Percentiles rank a stretch among this genome's conserved stretches.
Conservation (phyloP, 2,329 filamentous ascomycete genomes). For the Cercospora sp. region DNA sequence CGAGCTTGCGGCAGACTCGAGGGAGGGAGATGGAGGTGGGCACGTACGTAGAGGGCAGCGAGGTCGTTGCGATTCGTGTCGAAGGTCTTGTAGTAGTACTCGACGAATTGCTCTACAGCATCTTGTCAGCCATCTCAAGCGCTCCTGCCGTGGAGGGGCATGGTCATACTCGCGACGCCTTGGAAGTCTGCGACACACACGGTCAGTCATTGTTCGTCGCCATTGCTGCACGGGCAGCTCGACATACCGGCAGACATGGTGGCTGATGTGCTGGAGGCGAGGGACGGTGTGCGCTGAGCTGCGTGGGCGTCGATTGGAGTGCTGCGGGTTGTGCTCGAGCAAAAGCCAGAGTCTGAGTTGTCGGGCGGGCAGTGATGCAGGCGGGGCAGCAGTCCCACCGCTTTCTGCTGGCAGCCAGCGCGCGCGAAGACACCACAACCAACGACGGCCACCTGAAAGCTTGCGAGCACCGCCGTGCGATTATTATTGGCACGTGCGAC, state of each 20-base stretch:
- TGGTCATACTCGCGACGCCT: constrained; percentile 35
- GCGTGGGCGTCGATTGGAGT: background rate
- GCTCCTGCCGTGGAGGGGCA: background rate
- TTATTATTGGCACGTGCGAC: background rate
- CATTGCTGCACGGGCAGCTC: background rate
- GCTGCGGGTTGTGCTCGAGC: background rate
- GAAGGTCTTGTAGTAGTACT: constrained; percentile 89
- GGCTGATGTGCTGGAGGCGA: background rate
- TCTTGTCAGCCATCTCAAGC: constrained; percentile 6
- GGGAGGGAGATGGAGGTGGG: no score
- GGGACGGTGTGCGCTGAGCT: background rate
- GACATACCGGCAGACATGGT: constrained; percentile 9
- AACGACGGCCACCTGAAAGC: background rate
- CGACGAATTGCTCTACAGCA: constrained; percentile 76
- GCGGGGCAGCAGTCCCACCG: background rate
- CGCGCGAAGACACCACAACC: background rate
- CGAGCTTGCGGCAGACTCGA: background rate
- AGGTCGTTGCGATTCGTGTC: constrained; percentile 69
- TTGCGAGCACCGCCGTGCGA: background rate
- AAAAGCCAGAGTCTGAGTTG: background rate
- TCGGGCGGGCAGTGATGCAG: background rate
- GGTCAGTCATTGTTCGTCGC: constrained; percentile 3
- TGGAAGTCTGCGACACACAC: constrained; percentile 35
- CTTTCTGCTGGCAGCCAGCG: background rate
- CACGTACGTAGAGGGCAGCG: constrained; percentile 71